Conservation (phyloP, 768 basidiomycete species). For the Leccinum uliginosum region DNA sequence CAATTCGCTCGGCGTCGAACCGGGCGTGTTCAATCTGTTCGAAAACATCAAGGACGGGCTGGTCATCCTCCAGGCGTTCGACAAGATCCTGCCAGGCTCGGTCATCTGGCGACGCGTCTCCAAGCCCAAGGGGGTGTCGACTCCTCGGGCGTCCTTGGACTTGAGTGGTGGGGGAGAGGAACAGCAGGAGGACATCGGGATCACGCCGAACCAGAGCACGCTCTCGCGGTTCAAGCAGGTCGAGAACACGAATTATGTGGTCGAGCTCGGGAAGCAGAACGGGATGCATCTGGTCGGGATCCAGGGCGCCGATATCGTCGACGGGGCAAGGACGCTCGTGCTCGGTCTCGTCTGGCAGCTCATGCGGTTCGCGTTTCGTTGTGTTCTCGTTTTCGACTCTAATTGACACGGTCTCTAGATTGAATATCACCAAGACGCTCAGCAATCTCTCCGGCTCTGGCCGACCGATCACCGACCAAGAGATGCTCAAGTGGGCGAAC, state of each 20-base stretch:
- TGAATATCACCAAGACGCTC: slow-evolving; percentile 91
- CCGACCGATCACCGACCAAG: slow-evolving; percentile 81
- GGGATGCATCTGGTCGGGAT: slow-evolving; percentile 96
- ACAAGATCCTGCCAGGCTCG: slow-evolving; percentile 88
- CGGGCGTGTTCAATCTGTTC: slow-evolving; percentile 93
- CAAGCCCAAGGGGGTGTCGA: slow-evolving; percentile 61
- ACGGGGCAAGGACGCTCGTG: slow-evolving; percentile 87
- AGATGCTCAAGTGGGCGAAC: slow-evolving; percentile 97
- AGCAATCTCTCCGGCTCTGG: slow-evolving; percentile 67
- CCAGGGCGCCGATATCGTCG: slow-evolving; percentile 96
- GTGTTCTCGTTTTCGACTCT: background rate
- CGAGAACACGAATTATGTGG: slow-evolving; percentile 95
- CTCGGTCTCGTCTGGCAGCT: slow-evolving; percentile 97
- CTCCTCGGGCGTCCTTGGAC: slow-evolving; percentile 33
- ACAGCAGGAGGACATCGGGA: slow-evolving; percentile 68
- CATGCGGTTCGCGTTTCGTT: slow-evolving; percentile 65
- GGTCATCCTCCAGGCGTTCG: slow-evolving; percentile 91
- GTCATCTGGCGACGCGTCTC: slow-evolving; percentile 96
- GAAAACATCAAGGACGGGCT: slow-evolving; percentile 93
- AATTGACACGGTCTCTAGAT: slow-evolving; percentile 33
- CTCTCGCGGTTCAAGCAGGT: slow-evolving; percentile 96
- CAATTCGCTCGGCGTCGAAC: slow-evolving; percentile 95
- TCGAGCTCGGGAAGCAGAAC: slow-evolving; percentile 90
- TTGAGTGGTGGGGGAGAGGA: slow-evolving; percentile 46
- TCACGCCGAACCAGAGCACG: slow-evolving; percentile 77